These are phyloP conservation scores for Pseudopyricularia javanii DNA, from an alignment of 2,329 filamentous ascomycete species.

Conservation along the genomic window DNA sequence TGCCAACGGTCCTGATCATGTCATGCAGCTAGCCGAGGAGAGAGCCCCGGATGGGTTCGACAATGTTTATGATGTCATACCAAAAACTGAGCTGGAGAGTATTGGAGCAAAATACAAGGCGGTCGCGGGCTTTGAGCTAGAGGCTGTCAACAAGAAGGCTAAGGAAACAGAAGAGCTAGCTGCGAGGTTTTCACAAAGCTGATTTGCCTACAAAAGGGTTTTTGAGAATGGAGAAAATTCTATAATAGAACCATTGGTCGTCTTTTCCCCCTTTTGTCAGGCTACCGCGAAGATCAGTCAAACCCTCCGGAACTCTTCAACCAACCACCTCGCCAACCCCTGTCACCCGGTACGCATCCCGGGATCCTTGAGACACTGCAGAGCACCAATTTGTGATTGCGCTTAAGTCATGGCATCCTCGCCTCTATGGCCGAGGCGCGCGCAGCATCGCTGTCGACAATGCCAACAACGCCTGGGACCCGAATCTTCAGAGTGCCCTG, in stretches of 20 bases:
- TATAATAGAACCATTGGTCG: not conserved
- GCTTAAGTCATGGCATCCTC: slow-evolving; percentile 33
- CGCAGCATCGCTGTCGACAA: no score
- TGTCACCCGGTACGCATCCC: slow-evolving; percentile 16
- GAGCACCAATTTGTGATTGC: slow-evolving; percentile 29
- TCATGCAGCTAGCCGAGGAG: not conserved
- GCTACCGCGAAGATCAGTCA: no score
- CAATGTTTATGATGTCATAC: not conserved
- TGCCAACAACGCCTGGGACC: not conserved
- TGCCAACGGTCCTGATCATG: not conserved
- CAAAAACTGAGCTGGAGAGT: not conserved
- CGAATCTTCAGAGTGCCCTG: no score
- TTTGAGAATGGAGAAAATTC: not conserved
- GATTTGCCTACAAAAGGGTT: not conserved
- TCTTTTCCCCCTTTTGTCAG: no score
- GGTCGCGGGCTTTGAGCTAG: not conserved
- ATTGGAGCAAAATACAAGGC: not conserved
- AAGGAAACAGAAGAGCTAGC: slow-evolving; percentile 3
- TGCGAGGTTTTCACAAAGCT: not conserved
- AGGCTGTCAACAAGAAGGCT: not conserved
- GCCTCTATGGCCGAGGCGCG: slow-evolving; percentile 30
- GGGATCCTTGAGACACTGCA: slow-evolving; percentile 22
- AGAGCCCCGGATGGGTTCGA: not conserved
- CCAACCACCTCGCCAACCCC: not conserved
- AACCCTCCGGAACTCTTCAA: not conserved